phyloP scores from a whole-genome alignment of 2,329 filamentous ascomycete species.

The Falciphora oryzae region DNA sequence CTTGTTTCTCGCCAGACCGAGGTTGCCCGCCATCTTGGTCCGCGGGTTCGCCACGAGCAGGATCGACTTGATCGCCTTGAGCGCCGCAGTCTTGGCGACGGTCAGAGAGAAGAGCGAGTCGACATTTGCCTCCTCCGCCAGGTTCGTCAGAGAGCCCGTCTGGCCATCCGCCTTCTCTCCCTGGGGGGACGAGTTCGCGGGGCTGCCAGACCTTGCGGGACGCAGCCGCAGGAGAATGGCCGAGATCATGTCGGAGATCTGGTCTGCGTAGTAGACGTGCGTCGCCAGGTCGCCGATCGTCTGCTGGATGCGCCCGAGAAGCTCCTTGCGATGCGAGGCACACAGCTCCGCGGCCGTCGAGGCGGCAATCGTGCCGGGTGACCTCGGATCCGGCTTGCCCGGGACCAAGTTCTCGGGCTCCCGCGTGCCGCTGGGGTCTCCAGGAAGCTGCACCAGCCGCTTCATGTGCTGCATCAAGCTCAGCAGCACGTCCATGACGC shows the following conservation, averaged over 20 bases:
- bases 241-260: conserved; percentile 89
- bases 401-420: conserved; percentile 17
- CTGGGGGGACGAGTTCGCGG: conserved; percentile 34
- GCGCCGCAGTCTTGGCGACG: conserved; percentile 55
- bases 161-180: conserved; percentile 42
- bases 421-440: conserved; percentile 27
- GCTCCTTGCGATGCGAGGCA: conserved; percentile 49
- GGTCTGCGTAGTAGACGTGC: conserved; percentile 94
- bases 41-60: conserved; percentile 72
- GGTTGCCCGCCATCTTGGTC: conserved; percentile 51
- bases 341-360: conserved; percentile 29
- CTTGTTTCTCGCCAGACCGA: conserved; percentile 63
- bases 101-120: conserved; percentile 50
- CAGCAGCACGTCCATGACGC: conserved; percentile 89
- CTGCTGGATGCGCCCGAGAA: conserved; percentile 66
- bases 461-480: conserved; percentile 81
- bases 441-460: conserved; percentile 62
- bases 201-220: conserved; percentile 45
- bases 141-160: conserved; percentile 25
- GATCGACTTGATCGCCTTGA: conserved; percentile 77
- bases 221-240: conserved; percentile 74
- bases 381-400: conserved; percentile 23
- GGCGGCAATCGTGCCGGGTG: conserved; percentile 21
- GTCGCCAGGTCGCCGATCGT: conserved; percentile 90
- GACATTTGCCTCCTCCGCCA: conserved; percentile 30